Conservation (phyloP, 2,329 filamentous ascomycete genomes). For the Celoporthe dispersa region DNA sequence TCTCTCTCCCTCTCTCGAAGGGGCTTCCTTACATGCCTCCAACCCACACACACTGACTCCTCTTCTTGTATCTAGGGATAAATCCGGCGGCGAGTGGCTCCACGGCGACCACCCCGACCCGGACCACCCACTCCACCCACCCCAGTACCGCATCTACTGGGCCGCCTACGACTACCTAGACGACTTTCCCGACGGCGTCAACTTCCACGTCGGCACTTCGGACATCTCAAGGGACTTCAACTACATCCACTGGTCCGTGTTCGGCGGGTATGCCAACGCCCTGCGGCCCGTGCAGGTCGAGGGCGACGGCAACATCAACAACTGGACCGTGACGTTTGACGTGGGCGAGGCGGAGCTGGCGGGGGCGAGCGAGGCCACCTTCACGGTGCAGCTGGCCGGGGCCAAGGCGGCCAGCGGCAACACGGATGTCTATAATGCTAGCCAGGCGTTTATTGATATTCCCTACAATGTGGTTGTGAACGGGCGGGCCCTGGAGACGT, state of each 20-base stretch:
- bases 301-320: conserved; percentile 54
- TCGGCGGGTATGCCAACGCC: conserved; percentile 58
- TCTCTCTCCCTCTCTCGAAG: too few relatives aligned
- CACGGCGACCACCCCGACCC: conserved; percentile 58
- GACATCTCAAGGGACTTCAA: conserved; percentile 57
- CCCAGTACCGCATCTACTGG: conserved; percentile 67
- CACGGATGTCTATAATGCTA: conserved; percentile 60
- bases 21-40: too few relatives aligned
- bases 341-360: conserved; percentile 47
- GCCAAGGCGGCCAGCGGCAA: conserved; percentile 67
- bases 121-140: conserved; percentile 54
- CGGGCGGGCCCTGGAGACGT: conserved; percentile 50
- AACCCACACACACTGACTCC: too few relatives aligned
- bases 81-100: conserved; percentile 62
- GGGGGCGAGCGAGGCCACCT: conserved; percentile 53
- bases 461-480: conserved; percentile 51
- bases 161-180: conserved; percentile 60
- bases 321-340: conserved; percentile 63
- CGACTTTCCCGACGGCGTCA: conserved; percentile 63
- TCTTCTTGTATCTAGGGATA: conserved; percentile 44
- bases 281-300: conserved; percentile 48
- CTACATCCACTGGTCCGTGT: conserved; percentile 69
- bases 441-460: conserved; percentile 57
- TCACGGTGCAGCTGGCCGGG: conserved; percentile 66
- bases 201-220: conserved; percentile 60